Evolutionary conservation across 2,329 filamentous ascomycete genomes (phyloP), one percentile per base, ranked within the genome.

Genomic region (Escovopsis sp.): DNA sequence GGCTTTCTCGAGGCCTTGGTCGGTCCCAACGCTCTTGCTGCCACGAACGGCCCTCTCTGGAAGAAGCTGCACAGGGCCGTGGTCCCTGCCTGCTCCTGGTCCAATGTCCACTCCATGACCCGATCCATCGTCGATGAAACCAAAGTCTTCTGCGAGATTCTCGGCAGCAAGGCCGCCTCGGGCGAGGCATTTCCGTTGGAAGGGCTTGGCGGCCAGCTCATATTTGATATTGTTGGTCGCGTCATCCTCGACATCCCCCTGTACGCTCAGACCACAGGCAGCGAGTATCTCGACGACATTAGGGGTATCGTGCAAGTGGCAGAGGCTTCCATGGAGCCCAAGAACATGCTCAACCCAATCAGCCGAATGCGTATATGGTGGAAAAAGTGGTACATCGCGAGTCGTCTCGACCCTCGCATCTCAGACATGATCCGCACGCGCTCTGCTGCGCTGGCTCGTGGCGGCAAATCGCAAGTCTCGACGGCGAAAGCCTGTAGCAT

Each of bases 61-160:
- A 55, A 56, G 47, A 50, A 49, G 38, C 46, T 56, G 5, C 54
- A 57, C 45, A 50, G 48, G 12, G 47, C 50, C 39, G 53, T 58
- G 43, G 48, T 51, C 5, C 51, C 55, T 4, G 52, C 51, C 10
- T 53, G 57, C 35, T 49, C 51, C 2, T 48, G 45, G 15, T 48
- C 49, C 4, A 48, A 55, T 38, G 49, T 56, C 28, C 50, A 51
- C 28, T 48, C 43, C 28, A 47, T 55, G 37, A 47, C 48, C 7
- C 50, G 45, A 10, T 39, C 54, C 39, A 53, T 57, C 33, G 48
- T 47, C 33, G 53, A 55, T 34, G 50, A 58, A 36, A 47, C 47
- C 38, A 35, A 48, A n/a, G 37, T 50, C 32, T 55, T 55, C 43
- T 52, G 50, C 26, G 33, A 28, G 8, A 26, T 40, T 6, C 33